Evolutionary conservation across 441 rosid genomes (phyloP).

Genomic region (Adansonia grandidieri): DNA sequence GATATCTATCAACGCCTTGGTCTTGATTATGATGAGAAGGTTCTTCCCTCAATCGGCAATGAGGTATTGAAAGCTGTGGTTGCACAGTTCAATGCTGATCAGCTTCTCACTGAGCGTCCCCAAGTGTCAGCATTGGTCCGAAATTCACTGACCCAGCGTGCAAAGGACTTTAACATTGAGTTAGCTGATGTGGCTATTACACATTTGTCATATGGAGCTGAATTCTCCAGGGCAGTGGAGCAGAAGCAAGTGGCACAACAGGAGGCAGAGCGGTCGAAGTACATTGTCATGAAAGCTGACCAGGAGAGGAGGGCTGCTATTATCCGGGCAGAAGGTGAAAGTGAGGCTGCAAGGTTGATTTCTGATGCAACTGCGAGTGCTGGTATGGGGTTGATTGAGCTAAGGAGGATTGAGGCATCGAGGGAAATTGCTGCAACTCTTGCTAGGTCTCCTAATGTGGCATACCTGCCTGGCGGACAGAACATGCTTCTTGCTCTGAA

Average conservation of each 20-base stretch:
- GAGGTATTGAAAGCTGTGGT: constrained; percentile 93
- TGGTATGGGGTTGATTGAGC: constrained; percentile 90
- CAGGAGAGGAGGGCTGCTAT: constrained; percentile 97
- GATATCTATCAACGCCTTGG: constrained; percentile 86
- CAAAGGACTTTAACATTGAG: constrained; percentile 80
- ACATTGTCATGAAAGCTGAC: constrained; percentile 90
- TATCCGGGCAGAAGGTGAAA: constrained; percentile 97
- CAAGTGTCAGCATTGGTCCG: constrained; percentile 84
- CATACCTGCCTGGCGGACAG: constrained; percentile 86
- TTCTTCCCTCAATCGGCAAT: constrained; percentile 93
- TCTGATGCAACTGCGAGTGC: constrained; percentile 83
- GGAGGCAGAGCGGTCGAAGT: constrained; percentile 95
- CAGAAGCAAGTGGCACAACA: constrained; percentile 98
- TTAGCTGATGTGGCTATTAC: constrained; percentile 94
- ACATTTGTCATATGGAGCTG: constrained; percentile 84
- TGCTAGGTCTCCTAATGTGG: constrained; percentile 82
- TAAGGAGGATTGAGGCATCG: constrained; percentile 94
- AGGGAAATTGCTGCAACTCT: constrained; percentile 92
- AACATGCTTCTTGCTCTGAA: constrained; percentile 77
- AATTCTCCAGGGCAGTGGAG: constrained; percentile 97
- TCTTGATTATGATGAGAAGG: constrained; percentile 93
- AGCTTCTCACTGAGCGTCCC: constrained; percentile 95
- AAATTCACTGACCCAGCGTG: constrained; percentile 73
- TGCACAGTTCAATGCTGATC: constrained; percentile 98
- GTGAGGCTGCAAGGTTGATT: constrained; percentile 86